Percentiles rank a stretch among this genome's conserved stretches.
These are phyloP conservation scores for Calonectria pseudoturangicola DNA, from an alignment of 2,329 filamentous ascomycete species.

Conservation along the genomic window DNA sequence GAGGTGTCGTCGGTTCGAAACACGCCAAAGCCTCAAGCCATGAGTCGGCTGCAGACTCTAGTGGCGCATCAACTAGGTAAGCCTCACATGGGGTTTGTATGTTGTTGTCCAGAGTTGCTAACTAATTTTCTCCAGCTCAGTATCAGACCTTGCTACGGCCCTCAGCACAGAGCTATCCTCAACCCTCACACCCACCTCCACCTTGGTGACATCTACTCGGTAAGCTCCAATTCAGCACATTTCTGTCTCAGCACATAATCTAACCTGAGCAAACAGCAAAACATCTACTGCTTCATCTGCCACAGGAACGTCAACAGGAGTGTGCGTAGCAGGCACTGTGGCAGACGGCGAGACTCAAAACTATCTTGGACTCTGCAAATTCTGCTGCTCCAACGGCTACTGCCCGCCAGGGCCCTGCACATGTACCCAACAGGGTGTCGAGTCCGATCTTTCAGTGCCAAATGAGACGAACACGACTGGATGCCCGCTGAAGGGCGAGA, in stretches of 20 bases:
- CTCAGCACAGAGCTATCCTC: background rate
- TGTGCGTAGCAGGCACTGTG: conserved; percentile 37
- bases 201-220: conserved; percentile 4
- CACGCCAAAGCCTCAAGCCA: background rate
- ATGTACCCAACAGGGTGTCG: conserved; percentile 3
- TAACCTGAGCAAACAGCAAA: background rate
- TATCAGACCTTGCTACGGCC: background rate
- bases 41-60: background rate
- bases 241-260: background rate
- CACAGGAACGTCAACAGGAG: conserved; percentile 26
- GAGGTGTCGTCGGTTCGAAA: conserved; percentile 5
- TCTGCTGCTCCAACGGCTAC: conserved; percentile 42
- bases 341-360: conserved; percentile 37
- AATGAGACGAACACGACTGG: conserved; percentile 14
- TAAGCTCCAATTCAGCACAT: background rate
- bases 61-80: conserved; percentile 11
- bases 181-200: conserved; percentile 5
- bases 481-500: conserved; percentile 30
- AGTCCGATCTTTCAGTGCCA: background rate
- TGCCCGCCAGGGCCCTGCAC: conserved; percentile 40
- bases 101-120: background rate
- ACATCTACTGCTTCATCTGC: background rate
- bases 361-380: conserved; percentile 40
- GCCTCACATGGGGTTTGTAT: background rate
- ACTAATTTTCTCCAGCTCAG: background rate